Evolutionary conservation across 148 eudicot species (phyloP), one percentile per base, ranked within the genome.

Genomic region (Bassia scoparia): DNA sequence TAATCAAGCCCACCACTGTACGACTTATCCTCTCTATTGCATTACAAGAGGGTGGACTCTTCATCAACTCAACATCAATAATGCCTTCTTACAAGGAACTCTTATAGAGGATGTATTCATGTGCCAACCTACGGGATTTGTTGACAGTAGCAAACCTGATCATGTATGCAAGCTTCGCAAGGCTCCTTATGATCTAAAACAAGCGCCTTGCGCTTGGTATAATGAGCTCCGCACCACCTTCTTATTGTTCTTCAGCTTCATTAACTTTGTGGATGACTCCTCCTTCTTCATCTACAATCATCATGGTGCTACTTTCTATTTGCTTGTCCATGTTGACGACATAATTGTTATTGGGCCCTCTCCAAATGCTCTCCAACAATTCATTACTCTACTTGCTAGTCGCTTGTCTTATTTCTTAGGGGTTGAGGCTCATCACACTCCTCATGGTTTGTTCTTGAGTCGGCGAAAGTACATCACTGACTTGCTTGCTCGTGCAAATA

Each of bases 111-210:
- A n/a, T n/a, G n/a, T n/a, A n/a, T n/a, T n/a, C n/a, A n/a, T n/a
- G n/a, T n/a, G 72, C 7, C 61, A 69, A 52, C 61, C 72, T 21
- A 61, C 44, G 33, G 61, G 72, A 2, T 69, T 52, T 27, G 4
- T 50, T 17, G 72, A 69, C 26, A 9, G 14, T 2, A 4, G 1
- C 5, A 16, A 20, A 18, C 72, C 61, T 1, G 13, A 35, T 2
- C 61, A 69, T 27, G 43, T 69, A 5, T 69, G 61, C 16, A 41
- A n/a, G n/a, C n/a, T n/a, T n/a, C n/a, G n/a, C n/a, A n/a, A n/a
- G n/a, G n/a, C n/a, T n/a, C n/a, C n/a, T 0, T 66, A 66, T 11
- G 69, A 52, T 15, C 52, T 66, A 1, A 41, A 62, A 14, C 67
- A 64, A 35, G 68, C 68, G 1, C 27, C 68, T 0, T 11, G 48